Conservation (phyloP, 169 alveolate species). For the Eimeria praecox region DNA sequence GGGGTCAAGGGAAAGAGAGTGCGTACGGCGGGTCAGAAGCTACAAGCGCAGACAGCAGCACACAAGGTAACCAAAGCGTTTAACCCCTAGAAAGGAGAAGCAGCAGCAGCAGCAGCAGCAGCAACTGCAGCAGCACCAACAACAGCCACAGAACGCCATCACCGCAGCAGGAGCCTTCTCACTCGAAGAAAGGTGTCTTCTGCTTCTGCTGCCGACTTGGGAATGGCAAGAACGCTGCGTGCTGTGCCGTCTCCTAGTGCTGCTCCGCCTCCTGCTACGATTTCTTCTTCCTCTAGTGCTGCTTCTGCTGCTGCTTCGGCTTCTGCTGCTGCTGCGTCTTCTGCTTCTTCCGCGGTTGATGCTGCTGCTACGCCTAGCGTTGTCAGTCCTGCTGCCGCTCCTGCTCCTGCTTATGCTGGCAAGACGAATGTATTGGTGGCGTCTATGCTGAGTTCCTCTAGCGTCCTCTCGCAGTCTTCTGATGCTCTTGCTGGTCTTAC, state of each 20-base stretch:
- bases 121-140: not conserved
- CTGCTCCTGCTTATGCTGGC: slow-evolving; percentile 41
- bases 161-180: not conserved
- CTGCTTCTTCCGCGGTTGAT: not conserved
- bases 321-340: not conserved
- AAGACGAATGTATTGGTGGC: not conserved
- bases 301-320: slow-evolving; percentile 9
- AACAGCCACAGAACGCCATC: not conserved
- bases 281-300: not conserved
- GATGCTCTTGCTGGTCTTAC: not conserved
- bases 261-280: not conserved
- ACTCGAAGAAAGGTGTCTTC: not conserved
- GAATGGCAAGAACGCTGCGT: not conserved
- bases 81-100: not conserved
- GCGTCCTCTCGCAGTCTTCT: not conserved
- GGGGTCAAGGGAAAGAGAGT: not conserved
- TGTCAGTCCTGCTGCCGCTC: slow-evolving; percentile 3
- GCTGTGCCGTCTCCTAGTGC: not conserved
- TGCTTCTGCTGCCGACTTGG: slow-evolving; percentile 10
- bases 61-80: not conserved
- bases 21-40: slow-evolving; percentile 30
- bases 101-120: not conserved
- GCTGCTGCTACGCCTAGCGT: not conserved
- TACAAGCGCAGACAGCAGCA: slow-evolving; percentile 15
- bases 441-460: not conserved